These are phyloP conservation scores for Epichloe coenophiala DNA, from an alignment of 2,329 filamentous ascomycete genomes.

Conservation along the genomic window DNA sequence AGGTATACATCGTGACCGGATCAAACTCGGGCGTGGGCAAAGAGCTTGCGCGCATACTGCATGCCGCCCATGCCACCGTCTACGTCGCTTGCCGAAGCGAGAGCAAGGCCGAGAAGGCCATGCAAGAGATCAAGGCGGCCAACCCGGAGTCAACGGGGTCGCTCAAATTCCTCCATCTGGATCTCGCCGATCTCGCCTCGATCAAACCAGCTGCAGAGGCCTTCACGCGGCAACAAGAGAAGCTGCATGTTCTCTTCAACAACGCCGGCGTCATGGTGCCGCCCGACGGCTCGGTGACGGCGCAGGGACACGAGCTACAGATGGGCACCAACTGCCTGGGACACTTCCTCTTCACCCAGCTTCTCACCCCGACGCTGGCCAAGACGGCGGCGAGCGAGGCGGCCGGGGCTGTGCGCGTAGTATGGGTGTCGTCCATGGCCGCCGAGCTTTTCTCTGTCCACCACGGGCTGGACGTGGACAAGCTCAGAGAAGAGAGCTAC, in stretches of 20 bases:
- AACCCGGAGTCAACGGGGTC: constrained; percentile 23
- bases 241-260: constrained; percentile 28
- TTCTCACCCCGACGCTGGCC: constrained; percentile 1
- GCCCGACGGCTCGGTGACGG: constrained; percentile 25
- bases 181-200: constrained; percentile 26
- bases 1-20: constrained; percentile 38
- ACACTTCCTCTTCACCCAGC: constrained; percentile 4
- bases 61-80: constrained; percentile 38
- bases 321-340: constrained; percentile 1
- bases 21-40: constrained; percentile 32
- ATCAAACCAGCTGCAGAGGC: constrained; percentile 18
- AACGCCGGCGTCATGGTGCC: constrained; percentile 32
- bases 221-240: constrained; percentile 17
- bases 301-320: constrained; percentile 29
- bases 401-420: constrained; percentile 3
- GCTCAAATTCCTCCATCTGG: constrained; percentile 31
- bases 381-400: background rate
- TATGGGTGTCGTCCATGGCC: constrained; percentile 3
- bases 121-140: constrained; percentile 26
- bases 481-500: constrained; percentile 8
- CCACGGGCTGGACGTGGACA: constrained; percentile 4
- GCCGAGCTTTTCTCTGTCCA: background rate
- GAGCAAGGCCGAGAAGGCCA: constrained; percentile 30
- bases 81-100: constrained; percentile 38
- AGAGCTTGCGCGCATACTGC: constrained; percentile 39